Evolutionary conservation across 163 green algal genomes (phyloP).

Genomic region (Chloromonas sp.): DNA sequence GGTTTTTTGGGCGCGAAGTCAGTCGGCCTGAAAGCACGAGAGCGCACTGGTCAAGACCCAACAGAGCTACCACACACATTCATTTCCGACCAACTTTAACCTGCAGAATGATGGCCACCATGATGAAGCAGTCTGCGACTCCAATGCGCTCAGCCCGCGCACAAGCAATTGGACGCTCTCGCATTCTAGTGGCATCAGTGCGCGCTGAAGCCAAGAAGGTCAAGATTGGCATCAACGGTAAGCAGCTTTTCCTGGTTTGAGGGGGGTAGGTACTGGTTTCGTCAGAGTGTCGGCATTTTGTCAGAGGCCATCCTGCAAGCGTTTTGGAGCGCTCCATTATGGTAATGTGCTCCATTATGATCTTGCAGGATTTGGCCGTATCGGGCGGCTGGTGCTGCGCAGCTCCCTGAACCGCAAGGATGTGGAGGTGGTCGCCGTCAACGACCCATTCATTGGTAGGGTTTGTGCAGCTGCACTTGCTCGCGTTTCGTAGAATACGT

Average conservation of each 20-base stretch:
- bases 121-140: too few relatives aligned
- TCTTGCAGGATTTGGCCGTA: constrained; percentile 81
- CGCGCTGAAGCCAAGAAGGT: constrained; percentile 25
- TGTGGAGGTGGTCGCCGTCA: constrained; percentile 86
- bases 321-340: not conserved
- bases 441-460: constrained; percentile 92
- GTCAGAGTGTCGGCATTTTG: not conserved
- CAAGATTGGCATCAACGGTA: constrained; percentile 71
- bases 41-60: too few relatives aligned
- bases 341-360: not conserved
- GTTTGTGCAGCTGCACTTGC: constrained; percentile 38
- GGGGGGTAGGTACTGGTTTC: not conserved
- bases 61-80: too few relatives aligned
- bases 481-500: constrained; percentile 20
- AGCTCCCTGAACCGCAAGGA: constrained; percentile 51
- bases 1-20: too few relatives aligned
- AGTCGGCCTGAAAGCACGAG: too few relatives aligned
- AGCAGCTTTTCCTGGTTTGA: not conserved
- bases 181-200: not conserved
- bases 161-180: too few relatives aligned
- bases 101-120: too few relatives aligned
- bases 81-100: too few relatives aligned
- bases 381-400: constrained; percentile 69
- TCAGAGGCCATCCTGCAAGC: not conserved
- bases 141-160: too few relatives aligned